Evolutionary conservation across 805 yeast genomes (phyloP), one percentile per base, ranked within the genome.

Genomic region (Candida glaebosa): DNA sequence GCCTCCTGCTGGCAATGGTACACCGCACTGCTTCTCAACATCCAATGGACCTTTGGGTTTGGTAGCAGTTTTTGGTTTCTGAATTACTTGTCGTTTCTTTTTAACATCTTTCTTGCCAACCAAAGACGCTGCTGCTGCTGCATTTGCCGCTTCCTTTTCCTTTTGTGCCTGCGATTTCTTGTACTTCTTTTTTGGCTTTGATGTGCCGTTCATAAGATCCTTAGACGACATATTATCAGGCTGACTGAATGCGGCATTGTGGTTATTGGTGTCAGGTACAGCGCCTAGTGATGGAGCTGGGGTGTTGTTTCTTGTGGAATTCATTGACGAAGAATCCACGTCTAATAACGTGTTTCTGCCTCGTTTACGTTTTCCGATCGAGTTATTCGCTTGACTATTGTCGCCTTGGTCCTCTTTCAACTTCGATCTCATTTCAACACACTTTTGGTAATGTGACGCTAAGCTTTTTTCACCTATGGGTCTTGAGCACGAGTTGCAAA

Each of bases 1-100:
- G 0, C 95, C 96, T n/a, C 97, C 98, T 49, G 84, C 85, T 0
- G 96, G 89, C 45, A 93, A 67, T 5, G 87, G 85, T 9, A 93
- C 98, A 61, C 99, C 99, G 72, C 99, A 93, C 64, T 93, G 98
- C 50, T 79, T 79, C 56, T 89, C 95, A 37, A 89, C 95, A 60
- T 89, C 95, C 18, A 89, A 89, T 3, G 96, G 90, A 18, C 90
- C 84, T 63, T 86, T 77, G 43, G 81, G 72, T 61, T 84, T 81
- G 37, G 80, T 63, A 33, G 73, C 61, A 24, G 78, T 38, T 45
- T 67, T 69, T 12, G 65, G 58, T 37, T 62, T 60, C 10, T 61
- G 48, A 16, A 47, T 58, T 52, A 76, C 69, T 44, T 60, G 54
- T 47, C 63, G 65, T 46, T 58, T 60, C 34, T 46, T 50, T 18